phyloP scores from a whole-genome alignment of 2,329 filamentous ascomycete genomes.

The Trichothecium roseum region DNA sequence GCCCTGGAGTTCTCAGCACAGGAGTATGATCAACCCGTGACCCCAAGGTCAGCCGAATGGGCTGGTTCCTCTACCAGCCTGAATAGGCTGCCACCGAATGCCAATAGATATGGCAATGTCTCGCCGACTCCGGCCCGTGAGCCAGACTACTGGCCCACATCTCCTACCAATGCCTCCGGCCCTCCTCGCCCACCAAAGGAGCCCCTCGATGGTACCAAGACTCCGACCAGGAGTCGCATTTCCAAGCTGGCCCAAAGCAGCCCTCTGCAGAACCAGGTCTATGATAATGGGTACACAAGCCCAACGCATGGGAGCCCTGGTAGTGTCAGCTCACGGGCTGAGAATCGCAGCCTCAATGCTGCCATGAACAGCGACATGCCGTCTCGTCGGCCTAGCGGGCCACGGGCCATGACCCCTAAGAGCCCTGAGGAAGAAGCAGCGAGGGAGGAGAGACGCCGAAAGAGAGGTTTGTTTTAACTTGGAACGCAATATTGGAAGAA shows the following conservation, averaged over 20 bases:
- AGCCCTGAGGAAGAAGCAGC: conserved; percentile 35
- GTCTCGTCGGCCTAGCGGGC: conserved; percentile 45
- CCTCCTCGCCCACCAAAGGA: conserved; percentile 55
- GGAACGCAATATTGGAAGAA: neutral
- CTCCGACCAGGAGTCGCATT: conserved; percentile 36
- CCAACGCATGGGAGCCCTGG: conserved; percentile 36
- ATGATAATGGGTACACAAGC: conserved; percentile 43
- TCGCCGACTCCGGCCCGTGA: conserved; percentile 23
- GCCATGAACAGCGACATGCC: conserved; percentile 34
- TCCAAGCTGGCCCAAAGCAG: conserved; percentile 43
- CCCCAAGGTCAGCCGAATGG: conserved; percentile 52
- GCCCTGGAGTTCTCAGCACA: conserved; percentile 64
- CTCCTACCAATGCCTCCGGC: conserved; percentile 24
- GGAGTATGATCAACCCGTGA: conserved; percentile 51
- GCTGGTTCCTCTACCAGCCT: conserved; percentile 50
- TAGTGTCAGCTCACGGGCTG: conserved; percentile 42
- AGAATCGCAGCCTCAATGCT: conserved; percentile 47
- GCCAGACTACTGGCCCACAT: conserved; percentile 34
- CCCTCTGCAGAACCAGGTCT: conserved; percentile 45
- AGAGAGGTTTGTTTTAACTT: conserved; percentile 39
- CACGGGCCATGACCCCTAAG: conserved; percentile 51
- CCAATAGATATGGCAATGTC: conserved; percentile 37
- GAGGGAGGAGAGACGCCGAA: conserved; percentile 38
- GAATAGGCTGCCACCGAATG: conserved; percentile 36
- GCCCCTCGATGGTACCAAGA: conserved; percentile 36